These are phyloP conservation scores for Bolboschoenus planiculmis DNA, from an alignment of 176 grass and related monocot species.

Conservation along the genomic window DNA sequence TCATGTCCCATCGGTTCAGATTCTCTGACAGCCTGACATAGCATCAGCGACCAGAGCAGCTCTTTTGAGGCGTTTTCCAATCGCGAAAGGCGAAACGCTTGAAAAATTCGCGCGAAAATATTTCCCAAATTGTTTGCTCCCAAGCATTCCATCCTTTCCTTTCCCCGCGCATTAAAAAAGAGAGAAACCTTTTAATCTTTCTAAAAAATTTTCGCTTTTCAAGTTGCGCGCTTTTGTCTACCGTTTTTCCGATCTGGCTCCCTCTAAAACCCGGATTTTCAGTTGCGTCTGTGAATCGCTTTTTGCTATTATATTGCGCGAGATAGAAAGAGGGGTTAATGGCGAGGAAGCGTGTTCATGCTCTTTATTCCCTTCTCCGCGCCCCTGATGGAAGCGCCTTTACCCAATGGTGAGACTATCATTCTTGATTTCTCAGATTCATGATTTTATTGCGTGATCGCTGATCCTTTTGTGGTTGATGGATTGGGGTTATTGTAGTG, in stretches of 20 bases:
- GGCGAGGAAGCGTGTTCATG: constrained; percentile 24
- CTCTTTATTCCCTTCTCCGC: background rate
- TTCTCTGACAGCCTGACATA: background rate
- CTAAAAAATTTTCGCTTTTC: background rate
- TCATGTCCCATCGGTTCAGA: background rate
- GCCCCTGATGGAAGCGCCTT: constrained; percentile 32
- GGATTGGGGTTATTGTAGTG: constrained; percentile 6
- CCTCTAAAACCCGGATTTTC: constrained; percentile 18
- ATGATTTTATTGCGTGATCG: background rate
- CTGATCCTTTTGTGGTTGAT: background rate
- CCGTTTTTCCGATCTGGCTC: background rate
- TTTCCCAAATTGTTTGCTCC: background rate
- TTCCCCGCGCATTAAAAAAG: background rate
- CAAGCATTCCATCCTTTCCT: too few relatives aligned
- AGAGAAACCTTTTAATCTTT: background rate
- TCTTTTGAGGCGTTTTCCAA: background rate
- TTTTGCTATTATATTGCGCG: constrained; percentile 3
- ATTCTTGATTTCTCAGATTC: background rate
- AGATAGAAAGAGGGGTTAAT: constrained; percentile 9
- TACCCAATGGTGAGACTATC: constrained; percentile 19
- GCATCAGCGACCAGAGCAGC: background rate
- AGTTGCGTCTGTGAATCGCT: background rate
- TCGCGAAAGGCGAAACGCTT: background rate
- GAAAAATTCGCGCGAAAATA: background rate
- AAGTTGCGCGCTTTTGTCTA: constrained; percentile 12